A percentile compares a stretch with the other conserved stretches of the same genome.
phyloP scores from a whole-genome alignment of 805 yeast species.

The Tetrapisispora fleetii region DNA sequence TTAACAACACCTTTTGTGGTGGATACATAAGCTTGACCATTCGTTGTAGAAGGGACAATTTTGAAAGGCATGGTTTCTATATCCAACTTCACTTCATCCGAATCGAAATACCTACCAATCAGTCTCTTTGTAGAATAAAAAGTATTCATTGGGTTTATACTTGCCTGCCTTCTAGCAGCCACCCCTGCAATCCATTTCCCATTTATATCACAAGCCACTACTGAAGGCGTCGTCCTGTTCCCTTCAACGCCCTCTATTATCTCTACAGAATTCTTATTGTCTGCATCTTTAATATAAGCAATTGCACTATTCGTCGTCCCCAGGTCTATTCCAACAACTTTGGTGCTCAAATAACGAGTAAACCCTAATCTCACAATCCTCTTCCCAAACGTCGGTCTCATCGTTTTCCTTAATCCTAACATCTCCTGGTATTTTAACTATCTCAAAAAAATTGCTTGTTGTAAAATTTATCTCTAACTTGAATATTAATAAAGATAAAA shows the following conservation, averaged over 20 bases:
- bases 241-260: conserved; percentile 70
- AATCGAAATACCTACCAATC: conserved; percentile 63
- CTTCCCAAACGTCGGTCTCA: not conserved
- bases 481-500: no score
- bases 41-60: conserved; percentile 42
- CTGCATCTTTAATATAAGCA: conserved; percentile 36
- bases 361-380: not conserved
- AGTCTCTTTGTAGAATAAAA: conserved; percentile 75
- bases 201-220: conserved; percentile 51
- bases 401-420: not conserved
- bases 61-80: conserved; percentile 51
- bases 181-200: conserved; percentile 46
- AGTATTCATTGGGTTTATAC: conserved; percentile 66
- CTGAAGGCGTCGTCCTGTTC: conserved; percentile 68
- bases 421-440: not conserved
- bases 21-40: conserved; percentile 62
- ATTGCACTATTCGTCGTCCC: conserved; percentile 87
- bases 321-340: conserved; percentile 68
- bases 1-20: conserved; percentile 33
- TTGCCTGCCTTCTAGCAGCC: conserved; percentile 70
- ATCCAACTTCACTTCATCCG: conserved; percentile 62
- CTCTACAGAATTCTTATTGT: conserved; percentile 51
- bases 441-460: no score
- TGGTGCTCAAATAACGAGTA: not conserved
- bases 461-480: no score